Evolutionary conservation across 116 monocot species (phyloP).

Genomic region (Cymodocea nodosa): DNA sequence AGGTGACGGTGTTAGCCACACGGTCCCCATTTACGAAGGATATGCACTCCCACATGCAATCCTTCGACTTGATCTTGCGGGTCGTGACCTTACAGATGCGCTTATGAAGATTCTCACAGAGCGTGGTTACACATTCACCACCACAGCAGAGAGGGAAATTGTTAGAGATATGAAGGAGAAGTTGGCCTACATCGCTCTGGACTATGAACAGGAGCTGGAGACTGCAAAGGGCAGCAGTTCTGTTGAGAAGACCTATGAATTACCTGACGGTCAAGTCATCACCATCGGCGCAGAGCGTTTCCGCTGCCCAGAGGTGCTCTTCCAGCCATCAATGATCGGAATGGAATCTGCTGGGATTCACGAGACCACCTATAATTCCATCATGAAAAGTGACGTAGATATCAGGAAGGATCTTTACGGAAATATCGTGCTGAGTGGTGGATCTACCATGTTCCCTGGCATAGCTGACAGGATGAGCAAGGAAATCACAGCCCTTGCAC

Average conservation of each 20-base stretch:
- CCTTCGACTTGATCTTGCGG: constrained; percentile 28
- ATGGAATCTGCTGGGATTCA: constrained; percentile 33
- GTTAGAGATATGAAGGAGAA: constrained; percentile 33
- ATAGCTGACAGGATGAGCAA: constrained; percentile 33
- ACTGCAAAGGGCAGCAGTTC: constrained; percentile 22
- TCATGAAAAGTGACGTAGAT: constrained; percentile 34
- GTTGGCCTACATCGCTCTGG: constrained; percentile 29
- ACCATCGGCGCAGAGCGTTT: constrained; percentile 25
- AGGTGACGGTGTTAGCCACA: constrained; percentile 35
- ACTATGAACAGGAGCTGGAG: constrained; percentile 33
- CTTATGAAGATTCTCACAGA: constrained; percentile 33
- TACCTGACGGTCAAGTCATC: constrained; percentile 31
- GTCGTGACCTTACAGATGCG: constrained; percentile 28
- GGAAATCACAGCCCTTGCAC: constrained; percentile 29
- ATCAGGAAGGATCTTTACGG: constrained; percentile 29
- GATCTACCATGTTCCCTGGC: constrained; percentile 29
- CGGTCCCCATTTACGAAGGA: constrained; percentile 33
- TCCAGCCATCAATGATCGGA: constrained; percentile 33
- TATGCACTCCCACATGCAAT: constrained; percentile 34
- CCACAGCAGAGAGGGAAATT: constrained; percentile 29
- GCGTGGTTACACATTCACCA: constrained; percentile 30
- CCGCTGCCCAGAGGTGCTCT: constrained; percentile 31
- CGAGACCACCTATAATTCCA: constrained; percentile 32
- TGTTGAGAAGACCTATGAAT: constrained; percentile 32
- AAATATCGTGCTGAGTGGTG: constrained; percentile 26